Evolutionary conservation across 2,329 filamentous ascomycete genomes (phyloP).

Genomic region (Colletotrichum aenigma): DNA sequence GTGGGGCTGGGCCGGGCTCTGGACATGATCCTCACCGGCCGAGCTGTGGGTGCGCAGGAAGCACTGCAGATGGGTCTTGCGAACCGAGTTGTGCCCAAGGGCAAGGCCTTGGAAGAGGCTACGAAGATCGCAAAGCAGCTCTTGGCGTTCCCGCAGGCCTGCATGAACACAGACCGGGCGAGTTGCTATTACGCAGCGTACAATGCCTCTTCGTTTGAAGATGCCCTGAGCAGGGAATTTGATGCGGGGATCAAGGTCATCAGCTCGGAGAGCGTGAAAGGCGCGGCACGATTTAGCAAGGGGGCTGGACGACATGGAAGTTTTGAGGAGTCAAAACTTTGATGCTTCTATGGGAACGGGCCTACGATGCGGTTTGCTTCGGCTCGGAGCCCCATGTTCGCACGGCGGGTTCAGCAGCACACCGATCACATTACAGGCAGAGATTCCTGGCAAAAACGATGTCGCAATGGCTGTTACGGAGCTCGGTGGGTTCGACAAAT

Average conservation of each 20-base stretch:
- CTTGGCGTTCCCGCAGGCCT: conserved; percentile 53
- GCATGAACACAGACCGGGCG: conserved; percentile 54
- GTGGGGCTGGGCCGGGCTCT: conserved; percentile 57
- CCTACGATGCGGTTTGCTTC: not conserved
- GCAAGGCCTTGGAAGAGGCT: conserved; percentile 53
- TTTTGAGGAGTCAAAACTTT: not conserved
- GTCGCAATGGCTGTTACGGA: not conserved
- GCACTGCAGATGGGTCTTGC: conserved; percentile 56
- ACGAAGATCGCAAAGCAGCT: conserved; percentile 49
- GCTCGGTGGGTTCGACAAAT: not conserved
- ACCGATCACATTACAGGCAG: not conserved
- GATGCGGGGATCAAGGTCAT: conserved; percentile 45
- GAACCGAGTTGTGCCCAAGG: conserved; percentile 55
- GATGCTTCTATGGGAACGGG: not conserved
- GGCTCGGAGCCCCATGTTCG: not conserved
- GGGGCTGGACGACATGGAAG: not conserved
- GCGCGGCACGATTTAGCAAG: not conserved
- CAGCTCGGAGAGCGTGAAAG: conserved; percentile 41
- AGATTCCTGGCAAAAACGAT: not conserved
- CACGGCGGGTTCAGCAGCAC: not conserved
- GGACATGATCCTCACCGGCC: conserved; percentile 62
- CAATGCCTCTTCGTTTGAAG: conserved; percentile 49
- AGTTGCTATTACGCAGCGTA: conserved; percentile 56
- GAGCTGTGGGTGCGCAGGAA: conserved; percentile 51
- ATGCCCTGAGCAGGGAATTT: conserved; percentile 54